Evolutionary conservation across 108 stramenopile species (phyloP), one percentile per base, ranked within the genome.

Genomic region (Cyclotella cryptica): DNA sequence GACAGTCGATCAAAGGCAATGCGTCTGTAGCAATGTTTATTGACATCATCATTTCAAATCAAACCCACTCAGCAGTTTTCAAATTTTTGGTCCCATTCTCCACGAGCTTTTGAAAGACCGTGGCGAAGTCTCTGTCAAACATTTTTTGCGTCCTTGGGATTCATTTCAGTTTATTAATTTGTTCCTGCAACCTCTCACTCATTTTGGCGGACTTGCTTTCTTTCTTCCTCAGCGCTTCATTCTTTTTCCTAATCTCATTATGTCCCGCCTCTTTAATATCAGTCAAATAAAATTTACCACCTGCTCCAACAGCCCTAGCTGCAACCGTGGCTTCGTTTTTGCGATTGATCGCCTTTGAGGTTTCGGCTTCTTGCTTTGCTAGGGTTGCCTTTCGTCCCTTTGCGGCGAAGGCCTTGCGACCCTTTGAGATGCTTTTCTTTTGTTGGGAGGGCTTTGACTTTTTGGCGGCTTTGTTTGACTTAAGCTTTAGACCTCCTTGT

Each of bases 61-160:
- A 88, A 26, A 72, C 84, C 88, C 86, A 89, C 43, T 78, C 71
- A 14, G 82, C 68, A 29, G 77, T 52, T 39, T 68, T 80, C 13
- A 89, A 55, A n/a, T 63, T 67, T 6, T 24, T 78, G 13, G 86
- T 85, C 13, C 92, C 92, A 26, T 90, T 68, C 49, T 90, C 89
- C 54, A 81, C 72, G 18, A 97, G 62, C 69, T 92, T 95, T 43
- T 86, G 74, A 79, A 94, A 97, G 28, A 89, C 88, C 29, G 66
- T 71, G 69, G 88, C 59, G 77, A 96, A 97, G 74, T 97, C 97
- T 13, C 53, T 54, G 58, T 87, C 65, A 80, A 97, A 96, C n/a
- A 42, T 81, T 81, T 1, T 47, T 68, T 28, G 71, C 78, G 63
- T 95, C 90, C 11, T 81, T 75, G 19, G 94, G n/a, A 19, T 24